Evolutionary conservation across 495 filamentous ascomycete genomes (phyloP).

Genomic region (Neurospora sp.): DNA sequence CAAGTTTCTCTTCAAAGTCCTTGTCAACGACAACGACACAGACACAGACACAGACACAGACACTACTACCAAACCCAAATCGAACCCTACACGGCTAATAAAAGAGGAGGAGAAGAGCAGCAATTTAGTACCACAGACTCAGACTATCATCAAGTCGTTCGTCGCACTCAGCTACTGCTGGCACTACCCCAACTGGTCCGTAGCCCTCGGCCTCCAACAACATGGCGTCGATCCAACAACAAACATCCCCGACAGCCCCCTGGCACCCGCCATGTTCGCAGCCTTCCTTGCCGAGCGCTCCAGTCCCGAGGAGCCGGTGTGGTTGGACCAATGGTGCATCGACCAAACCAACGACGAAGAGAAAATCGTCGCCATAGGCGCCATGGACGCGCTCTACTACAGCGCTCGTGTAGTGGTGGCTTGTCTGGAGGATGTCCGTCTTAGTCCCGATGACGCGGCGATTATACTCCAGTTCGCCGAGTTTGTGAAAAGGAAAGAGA

Average conservation of each 20-base stretch:
- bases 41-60: no score
- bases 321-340: slow-evolving; percentile 27
- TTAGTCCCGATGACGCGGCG: not conserved
- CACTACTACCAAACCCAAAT: not conserved
- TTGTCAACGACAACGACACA: no score
- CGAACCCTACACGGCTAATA: not conserved
- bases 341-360: slow-evolving; percentile 18
- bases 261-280: slow-evolving; percentile 9
- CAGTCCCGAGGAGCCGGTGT: slow-evolving; percentile 8
- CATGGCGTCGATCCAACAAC: not conserved
- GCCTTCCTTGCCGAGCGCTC: slow-evolving; percentile 8
- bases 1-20: not conserved
- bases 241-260: not conserved
- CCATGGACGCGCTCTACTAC: not conserved
- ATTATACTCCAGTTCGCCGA: not conserved
- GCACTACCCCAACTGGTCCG: not conserved
- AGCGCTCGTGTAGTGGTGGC: not conserved
- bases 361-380: slow-evolving; percentile 16
- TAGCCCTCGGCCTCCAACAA: not conserved
- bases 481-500: not conserved
- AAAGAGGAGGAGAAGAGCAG: not conserved
- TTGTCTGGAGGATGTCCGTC: not conserved
- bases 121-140: no score
- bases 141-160: not conserved
- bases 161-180: not conserved